Conservation (phyloP, 2,329 filamentous ascomycete species). For the Ophiocordyceps sinensis region DNA sequence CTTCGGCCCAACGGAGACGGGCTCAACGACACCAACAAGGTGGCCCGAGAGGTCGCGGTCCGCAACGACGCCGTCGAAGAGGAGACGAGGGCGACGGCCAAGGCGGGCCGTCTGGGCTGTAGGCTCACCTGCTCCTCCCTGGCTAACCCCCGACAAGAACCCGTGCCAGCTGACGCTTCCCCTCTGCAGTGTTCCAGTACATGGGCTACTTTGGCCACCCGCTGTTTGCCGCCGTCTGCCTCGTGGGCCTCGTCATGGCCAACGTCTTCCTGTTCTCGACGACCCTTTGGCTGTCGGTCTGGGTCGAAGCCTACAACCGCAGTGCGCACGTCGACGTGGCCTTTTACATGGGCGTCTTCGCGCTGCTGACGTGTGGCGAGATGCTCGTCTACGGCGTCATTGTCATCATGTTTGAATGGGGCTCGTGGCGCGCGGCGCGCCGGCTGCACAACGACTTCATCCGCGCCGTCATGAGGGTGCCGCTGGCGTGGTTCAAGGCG, state of each 20-base stretch:
- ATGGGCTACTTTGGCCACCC: slow-evolving; percentile 36
- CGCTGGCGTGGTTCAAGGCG: slow-evolving; percentile 42
- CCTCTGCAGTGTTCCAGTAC: slow-evolving; percentile 28
- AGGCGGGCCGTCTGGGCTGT: slow-evolving; percentile 29
- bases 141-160: background rate
- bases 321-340: slow-evolving; percentile 26
- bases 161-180: background rate
- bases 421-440: slow-evolving; percentile 40
- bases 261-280: slow-evolving; percentile 27
- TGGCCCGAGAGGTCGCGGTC: slow-evolving; percentile 18
- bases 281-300: slow-evolving; percentile 34
- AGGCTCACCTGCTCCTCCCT: slow-evolving; percentile 6
- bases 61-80: slow-evolving; percentile 28
- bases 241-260: slow-evolving; percentile 23
- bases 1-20: slow-evolving; percentile 14
- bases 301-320: slow-evolving; percentile 36
- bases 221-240: slow-evolving; percentile 23
- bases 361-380: slow-evolving; percentile 27
- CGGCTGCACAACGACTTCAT: slow-evolving; percentile 38
- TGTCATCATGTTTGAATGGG: slow-evolving; percentile 35
- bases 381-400: slow-evolving; percentile 25
- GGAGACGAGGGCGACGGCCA: slow-evolving; percentile 31
- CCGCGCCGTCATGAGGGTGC: slow-evolving; percentile 34
- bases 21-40: slow-evolving; percentile 17
- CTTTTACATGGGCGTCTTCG: slow-evolving; percentile 40